A percentile compares a stretch with the other conserved stretches of the same genome.
These are phyloP conservation scores for Naganishia onofrii DNA, from an alignment of 768 basidiomycete genomes.

Conservation along the genomic window DNA sequence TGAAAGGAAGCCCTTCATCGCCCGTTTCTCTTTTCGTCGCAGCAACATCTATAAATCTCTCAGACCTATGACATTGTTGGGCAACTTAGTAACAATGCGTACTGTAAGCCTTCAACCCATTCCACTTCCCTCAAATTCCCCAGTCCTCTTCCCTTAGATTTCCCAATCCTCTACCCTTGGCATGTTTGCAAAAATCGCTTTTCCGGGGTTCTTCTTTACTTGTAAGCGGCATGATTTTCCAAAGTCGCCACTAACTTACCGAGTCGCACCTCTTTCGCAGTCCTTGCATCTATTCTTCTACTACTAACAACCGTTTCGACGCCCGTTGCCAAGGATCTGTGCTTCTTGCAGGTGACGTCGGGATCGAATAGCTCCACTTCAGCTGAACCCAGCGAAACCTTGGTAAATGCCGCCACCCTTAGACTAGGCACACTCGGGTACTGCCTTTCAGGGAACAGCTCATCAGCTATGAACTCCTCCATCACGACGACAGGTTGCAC, in stretches of 20 bases:
- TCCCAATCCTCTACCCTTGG: not conserved
- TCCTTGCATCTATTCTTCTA: slow-evolving; percentile 67
- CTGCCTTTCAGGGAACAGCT: slow-evolving; percentile 5
- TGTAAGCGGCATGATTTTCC: not conserved
- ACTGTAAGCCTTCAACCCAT: too few relatives aligned
- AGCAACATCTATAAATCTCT: too few relatives aligned
- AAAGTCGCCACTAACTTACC: not conserved
- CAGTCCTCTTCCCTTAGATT: not conserved
- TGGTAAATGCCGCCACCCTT: not conserved
- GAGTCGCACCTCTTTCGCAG: slow-evolving; percentile 24
- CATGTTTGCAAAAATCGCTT: slow-evolving; percentile 22
- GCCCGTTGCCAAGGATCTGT: slow-evolving; percentile 68
- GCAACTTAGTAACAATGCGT: too few relatives aligned
- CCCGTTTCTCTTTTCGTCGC: too few relatives aligned
- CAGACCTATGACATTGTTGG: too few relatives aligned
- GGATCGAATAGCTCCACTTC: not conserved
- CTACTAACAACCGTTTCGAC: slow-evolving; percentile 72
- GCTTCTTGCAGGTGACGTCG: slow-evolving; percentile 59
- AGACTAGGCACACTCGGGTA: slow-evolving; percentile 26
- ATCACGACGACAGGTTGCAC: slow-evolving; percentile 23
- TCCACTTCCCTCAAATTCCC: not conserved
- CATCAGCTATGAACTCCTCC: not conserved
- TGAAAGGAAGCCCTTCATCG: too few relatives aligned
- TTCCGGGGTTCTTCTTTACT: slow-evolving; percentile 23
- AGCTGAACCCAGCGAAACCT: too few relatives aligned